A percentile compares a stretch with the other conserved stretches of the same genome.
phyloP scores from a whole-genome alignment of 2,329 filamentous ascomycete species.

The Cladorrhinum sp. region DNA sequence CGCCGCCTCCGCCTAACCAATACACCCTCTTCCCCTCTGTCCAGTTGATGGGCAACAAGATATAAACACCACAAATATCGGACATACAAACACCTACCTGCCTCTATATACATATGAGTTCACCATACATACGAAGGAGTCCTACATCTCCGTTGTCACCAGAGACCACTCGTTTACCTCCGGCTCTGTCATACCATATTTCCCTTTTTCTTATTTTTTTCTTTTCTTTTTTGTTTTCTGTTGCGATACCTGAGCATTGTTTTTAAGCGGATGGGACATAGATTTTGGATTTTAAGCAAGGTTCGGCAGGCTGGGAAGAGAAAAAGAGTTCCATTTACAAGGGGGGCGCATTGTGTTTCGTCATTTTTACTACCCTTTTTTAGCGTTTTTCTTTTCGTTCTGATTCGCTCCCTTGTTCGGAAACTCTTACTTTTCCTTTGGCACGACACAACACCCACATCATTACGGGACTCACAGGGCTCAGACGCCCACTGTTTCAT shows the following conservation, averaged over 20 bases:
- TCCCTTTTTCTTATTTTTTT: background rate
- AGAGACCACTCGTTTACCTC: background rate
- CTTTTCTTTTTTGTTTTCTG: background rate
- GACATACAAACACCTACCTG: background rate
- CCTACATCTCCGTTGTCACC: background rate
- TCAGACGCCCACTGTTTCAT: background rate
- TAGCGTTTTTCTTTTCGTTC: background rate
- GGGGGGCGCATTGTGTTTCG: background rate
- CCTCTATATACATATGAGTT: slow-evolving; percentile 5
- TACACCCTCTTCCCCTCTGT: slow-evolving; percentile 45
- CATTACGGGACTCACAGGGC: background rate
- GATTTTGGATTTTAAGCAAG: background rate
- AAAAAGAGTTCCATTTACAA: background rate
- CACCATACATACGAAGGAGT: background rate
- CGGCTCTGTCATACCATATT: slow-evolving; percentile 1
- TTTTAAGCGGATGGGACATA: background rate
- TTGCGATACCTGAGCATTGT: slow-evolving; percentile 6
- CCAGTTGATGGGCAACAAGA: slow-evolving; percentile 25
- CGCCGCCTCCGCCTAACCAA: slow-evolving; percentile 45
- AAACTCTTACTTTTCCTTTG: background rate
- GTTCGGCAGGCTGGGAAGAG: slow-evolving; percentile 2
- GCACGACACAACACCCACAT: background rate
- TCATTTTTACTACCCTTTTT: background rate
- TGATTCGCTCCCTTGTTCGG: background rate
- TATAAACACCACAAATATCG: slow-evolving; percentile 14